A percentile compares a stretch with the other conserved stretches of the same genome.
Conservation (phyloP, 768 basidiomycete species). For the Tubosaeta sp. region DNA sequence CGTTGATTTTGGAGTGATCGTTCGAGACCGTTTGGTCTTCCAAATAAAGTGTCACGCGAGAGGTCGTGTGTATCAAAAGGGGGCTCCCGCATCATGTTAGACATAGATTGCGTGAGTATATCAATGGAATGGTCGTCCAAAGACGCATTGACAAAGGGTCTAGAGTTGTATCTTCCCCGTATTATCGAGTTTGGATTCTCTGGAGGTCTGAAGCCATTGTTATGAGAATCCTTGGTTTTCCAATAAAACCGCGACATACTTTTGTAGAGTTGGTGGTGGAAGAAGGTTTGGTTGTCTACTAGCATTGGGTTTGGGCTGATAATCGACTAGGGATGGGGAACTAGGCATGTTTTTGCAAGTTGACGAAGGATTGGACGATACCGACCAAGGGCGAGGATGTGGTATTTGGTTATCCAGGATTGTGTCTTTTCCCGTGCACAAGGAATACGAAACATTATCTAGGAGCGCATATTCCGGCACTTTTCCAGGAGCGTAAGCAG, state of each 20-base stretch:
- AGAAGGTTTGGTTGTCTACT: neutral
- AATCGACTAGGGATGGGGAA: conserved; percentile 2
- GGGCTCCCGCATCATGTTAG: conserved; percentile 1
- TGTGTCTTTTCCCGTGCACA: neutral
- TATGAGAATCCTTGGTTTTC: neutral
- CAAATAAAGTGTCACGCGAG: conserved; percentile 3
- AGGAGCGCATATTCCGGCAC: neutral
- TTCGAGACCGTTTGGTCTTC: neutral
- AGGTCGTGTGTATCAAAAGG: neutral
- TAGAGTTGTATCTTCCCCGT: neutral
- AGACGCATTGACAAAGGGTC: neutral
- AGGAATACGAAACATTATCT: neutral
- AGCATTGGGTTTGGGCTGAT: conserved; percentile 7
- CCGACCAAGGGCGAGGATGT: neutral
- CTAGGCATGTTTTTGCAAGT: neutral
- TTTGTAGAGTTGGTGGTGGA: neutral
- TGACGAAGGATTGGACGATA: neutral
- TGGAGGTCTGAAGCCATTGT: neutral
- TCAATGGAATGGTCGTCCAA: neutral
- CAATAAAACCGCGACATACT: conserved; percentile 2
- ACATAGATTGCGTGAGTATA: conserved; percentile 3
- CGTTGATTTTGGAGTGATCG: neutral
- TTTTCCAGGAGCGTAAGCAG: neutral
- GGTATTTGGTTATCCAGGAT: neutral
- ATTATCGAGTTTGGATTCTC: neutral